Base-by-base conservation (phyloP, 768 basidiomycete genomes). In the Jaapia argillacea region DNA sequence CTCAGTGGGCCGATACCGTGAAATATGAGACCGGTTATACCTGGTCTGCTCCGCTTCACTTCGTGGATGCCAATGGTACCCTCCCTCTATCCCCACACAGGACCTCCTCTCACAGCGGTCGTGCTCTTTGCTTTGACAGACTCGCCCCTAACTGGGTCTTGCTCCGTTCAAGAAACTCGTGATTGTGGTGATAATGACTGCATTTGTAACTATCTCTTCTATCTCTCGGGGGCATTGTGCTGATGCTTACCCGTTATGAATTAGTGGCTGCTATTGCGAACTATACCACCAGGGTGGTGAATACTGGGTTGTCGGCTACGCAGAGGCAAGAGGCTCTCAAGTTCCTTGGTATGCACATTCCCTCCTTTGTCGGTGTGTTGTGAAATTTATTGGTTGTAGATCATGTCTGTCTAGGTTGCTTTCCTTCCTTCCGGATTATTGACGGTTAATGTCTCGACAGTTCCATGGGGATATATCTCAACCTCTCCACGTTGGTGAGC, bases 261-360 rank as follows among this genome's bases (percentile, higher is more conserved):
- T 1, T 42, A 76, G 74, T 76, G 44, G 67, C 63, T 26, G 74
- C 75, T 22, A 76, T 76, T 47, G 70, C 74, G 1, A 77, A 77
- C 55, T 77, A 76, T 51, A 79, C 75, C 3, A 62, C 56, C 12
- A 69, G 74, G 10, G 65, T 75, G 16, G 60, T 65, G 7, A 57
- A 72, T 41, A 64, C 67, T 4, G 54, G 58, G 4, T 61, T 77
- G 18, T 63, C 62, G 28, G 58, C 59, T 4, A 51, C 58, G 2
- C 72, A 77, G 50, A 54, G 59, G 4, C 70, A 72, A 45, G 70
- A 77, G 48, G 75, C 75, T 4, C 57, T 79, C 23, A 68, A 70
- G 47, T 79, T 76, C 54, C 51, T 77, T 10, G 72, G 56, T 58
- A 42, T 36, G 56, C 42, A 4, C 1, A 16, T 21, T 37, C 36